Percentiles rank a stretch among this genome's conserved stretches.
These are phyloP conservation scores for Hyparrhenia diplandra DNA, from an alignment of 176 grass and related monocot genomes.

Conservation along the genomic window DNA sequence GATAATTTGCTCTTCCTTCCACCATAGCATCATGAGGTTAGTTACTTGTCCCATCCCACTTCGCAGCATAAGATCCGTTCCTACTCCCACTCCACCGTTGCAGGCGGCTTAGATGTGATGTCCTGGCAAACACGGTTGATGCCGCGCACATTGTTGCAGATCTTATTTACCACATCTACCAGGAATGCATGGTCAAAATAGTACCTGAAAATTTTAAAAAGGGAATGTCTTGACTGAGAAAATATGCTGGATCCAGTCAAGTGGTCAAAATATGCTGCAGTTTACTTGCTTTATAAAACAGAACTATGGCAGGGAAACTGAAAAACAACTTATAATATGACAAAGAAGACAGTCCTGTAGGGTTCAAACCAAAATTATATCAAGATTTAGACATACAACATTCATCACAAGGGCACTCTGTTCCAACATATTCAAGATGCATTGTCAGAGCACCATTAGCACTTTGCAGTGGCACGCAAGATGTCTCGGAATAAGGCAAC, in stretches of 20 bases:
- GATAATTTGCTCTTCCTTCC: neutral
- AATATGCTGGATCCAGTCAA: neutral
- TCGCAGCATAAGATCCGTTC: neutral
- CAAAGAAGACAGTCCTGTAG: neutral
- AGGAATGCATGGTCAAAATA: slow-evolving; percentile 78
- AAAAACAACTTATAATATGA: neutral
- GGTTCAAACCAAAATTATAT: neutral
- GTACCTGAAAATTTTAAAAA: slow-evolving; percentile 44
- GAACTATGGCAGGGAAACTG: neutral
- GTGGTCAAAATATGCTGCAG: neutral
- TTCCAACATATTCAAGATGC: no score
- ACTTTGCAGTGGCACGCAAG: neutral
- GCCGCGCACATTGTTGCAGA: slow-evolving; percentile 75
- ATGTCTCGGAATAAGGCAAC: neutral
- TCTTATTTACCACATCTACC: slow-evolving; percentile 67
- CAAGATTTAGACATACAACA: neutral
- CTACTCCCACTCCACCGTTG: slow-evolving; percentile 89
- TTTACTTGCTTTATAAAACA: neutral
- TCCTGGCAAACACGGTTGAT: slow-evolving; percentile 77
- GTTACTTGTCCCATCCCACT: neutral
- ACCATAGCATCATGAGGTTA: neutral
- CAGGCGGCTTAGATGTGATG: slow-evolving; percentile 85
- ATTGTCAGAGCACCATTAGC: no score
- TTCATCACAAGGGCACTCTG: neutral
- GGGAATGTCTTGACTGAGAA: neutral